Conservation (phyloP, 345 rosid genomes). For the Isatis tinctoria region DNA sequence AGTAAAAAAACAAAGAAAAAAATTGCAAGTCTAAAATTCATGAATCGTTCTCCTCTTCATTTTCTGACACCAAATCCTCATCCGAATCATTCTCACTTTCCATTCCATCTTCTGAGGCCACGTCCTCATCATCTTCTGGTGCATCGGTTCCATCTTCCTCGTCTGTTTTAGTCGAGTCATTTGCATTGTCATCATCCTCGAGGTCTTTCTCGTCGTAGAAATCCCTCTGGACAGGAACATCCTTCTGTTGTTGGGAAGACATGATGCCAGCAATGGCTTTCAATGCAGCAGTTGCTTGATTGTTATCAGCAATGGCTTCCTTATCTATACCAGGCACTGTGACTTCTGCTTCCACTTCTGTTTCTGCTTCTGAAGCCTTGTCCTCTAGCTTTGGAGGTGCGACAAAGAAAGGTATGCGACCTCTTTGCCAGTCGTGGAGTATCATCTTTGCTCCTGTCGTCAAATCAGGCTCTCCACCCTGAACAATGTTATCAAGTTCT, state of each 20-base stretch:
- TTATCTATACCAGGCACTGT: slow-evolving; percentile 36
- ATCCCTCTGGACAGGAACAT: slow-evolving; percentile 76
- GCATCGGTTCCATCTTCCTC: slow-evolving; percentile 17
- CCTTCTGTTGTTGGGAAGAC: slow-evolving; percentile 66
- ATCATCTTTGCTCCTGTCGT: slow-evolving; percentile 89
- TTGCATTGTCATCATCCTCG: slow-evolving; percentile 24
- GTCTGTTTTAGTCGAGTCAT: slow-evolving; percentile 6
- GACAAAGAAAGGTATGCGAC: slow-evolving; percentile 83
- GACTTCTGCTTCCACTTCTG: slow-evolving; percentile 44
- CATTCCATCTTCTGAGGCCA: neutral
- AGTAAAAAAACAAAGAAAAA: neutral
- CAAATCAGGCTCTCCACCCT: slow-evolving; percentile 94
- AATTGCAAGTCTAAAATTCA: neutral
- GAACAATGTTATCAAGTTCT: neutral
- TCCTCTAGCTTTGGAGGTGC: slow-evolving; percentile 60
- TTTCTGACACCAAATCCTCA: slow-evolving; percentile 12
- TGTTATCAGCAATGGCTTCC: slow-evolving; percentile 46
- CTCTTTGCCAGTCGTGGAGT: slow-evolving; percentile 98
- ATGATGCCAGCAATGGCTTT: slow-evolving; percentile 72
- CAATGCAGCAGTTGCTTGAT: slow-evolving; percentile 59
- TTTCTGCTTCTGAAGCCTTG: slow-evolving; percentile 31
- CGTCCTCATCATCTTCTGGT: slow-evolving; percentile 20
- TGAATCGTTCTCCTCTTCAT: slow-evolving; percentile 1
- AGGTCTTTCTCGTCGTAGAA: slow-evolving; percentile 61
- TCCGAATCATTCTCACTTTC: slow-evolving; percentile 12